Evolutionary conservation across 1,284 basidiomycete genomes (phyloP), one percentile per base, ranked within the genome.

Genomic region (Apiotrichum gracile): DNA sequence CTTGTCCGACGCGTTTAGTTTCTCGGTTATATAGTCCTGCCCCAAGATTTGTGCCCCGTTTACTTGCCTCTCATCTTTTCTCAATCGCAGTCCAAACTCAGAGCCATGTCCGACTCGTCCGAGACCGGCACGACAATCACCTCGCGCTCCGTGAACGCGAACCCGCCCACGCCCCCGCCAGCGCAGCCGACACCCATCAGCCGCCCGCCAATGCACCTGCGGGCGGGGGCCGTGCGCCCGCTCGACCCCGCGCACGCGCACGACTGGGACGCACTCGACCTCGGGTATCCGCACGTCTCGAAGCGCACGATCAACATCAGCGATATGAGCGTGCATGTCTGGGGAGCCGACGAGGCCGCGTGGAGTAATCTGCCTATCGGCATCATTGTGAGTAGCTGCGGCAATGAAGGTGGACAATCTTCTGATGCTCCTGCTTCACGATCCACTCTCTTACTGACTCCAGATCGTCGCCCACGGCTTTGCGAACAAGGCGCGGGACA

Each of bases 401-500:
- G 27, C 6, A 13, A 29, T 29, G 7, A 7, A 29, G 27, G 6
- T 29, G 6, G 27, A 13, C 7, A 13, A 6, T 29, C 27, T 7
- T 29, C 7, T 7, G 19, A 5, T 19, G 37, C n/a, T 14, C n/a
- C 5, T 21, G 5, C 6, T 22, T 9, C 16, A 6, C 14, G 5
- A 5, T 19, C 8, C 38, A 17, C 5, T 5, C n/a, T 16, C 22
- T 41, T 5, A 4, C 51, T 49, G 22, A 49, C 38, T n/a, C 8
- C 46, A 58, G 54, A 44, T 59, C 10, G 42, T 59, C n/a, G 35
- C 57, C 10, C 57, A 59, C 48, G 57, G 57, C 2, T 55, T 51
- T 41, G 54, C 54, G 16, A 59, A 59, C 54, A 55, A 59, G 38
- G 57, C 57, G 7, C 51, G 51, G 13, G 51, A 59, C 34, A 59